Percentiles rank a stretch among this genome's conserved stretches.
These are phyloP conservation scores for Elsinoe fawcettii DNA, from an alignment of 2,329 filamentous ascomycete species.

Conservation along the genomic window DNA sequence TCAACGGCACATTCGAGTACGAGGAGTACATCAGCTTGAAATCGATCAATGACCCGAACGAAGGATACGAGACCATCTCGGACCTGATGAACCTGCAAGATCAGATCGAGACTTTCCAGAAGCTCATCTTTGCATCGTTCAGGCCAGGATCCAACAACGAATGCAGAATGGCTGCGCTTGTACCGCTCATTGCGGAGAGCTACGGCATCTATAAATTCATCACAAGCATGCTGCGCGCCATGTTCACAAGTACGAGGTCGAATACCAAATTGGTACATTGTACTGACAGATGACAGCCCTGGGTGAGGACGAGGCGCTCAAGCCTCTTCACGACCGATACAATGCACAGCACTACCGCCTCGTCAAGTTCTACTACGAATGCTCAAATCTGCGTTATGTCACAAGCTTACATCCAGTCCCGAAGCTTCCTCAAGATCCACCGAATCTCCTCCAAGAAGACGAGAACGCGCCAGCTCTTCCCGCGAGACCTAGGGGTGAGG, in stretches of 20 bases:
- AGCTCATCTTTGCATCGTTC: slow-evolving; percentile 96
- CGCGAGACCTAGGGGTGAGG: slow-evolving; percentile 60
- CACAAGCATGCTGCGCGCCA: slow-evolving; percentile 96
- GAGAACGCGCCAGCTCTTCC: slow-evolving; percentile 71
- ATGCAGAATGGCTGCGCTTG: slow-evolving; percentile 87
- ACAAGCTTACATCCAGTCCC: slow-evolving; percentile 95
- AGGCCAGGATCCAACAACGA: slow-evolving; percentile 87
- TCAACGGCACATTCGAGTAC: slow-evolving; percentile 98
- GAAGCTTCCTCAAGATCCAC: slow-evolving; percentile 88
- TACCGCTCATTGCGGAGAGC: slow-evolving; percentile 91
- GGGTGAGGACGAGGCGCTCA: slow-evolving; percentile 85
- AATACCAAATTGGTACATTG: not conserved
- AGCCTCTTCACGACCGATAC: slow-evolving; percentile 80
- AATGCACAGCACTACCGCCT: slow-evolving; percentile 94
- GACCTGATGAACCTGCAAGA: slow-evolving; percentile 96
- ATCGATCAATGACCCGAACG: slow-evolving; percentile 96
- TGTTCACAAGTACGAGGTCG: slow-evolving; percentile 61
- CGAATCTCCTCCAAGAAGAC: slow-evolving; percentile 78
- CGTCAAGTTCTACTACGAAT: slow-evolving; percentile 98
- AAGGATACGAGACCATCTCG: slow-evolving; percentile 91
- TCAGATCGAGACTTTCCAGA: slow-evolving; percentile 97
- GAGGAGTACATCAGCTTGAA: slow-evolving; percentile 98
- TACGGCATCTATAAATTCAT: slow-evolving; percentile 99
- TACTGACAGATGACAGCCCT: slow-evolving; percentile 50
- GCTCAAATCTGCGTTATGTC: slow-evolving; percentile 91